Percentiles rank a stretch among this genome's conserved stretches.
phyloP scores from a whole-genome alignment of 352 stramenopile species.

The Phytophthora citrophthora region DNA sequence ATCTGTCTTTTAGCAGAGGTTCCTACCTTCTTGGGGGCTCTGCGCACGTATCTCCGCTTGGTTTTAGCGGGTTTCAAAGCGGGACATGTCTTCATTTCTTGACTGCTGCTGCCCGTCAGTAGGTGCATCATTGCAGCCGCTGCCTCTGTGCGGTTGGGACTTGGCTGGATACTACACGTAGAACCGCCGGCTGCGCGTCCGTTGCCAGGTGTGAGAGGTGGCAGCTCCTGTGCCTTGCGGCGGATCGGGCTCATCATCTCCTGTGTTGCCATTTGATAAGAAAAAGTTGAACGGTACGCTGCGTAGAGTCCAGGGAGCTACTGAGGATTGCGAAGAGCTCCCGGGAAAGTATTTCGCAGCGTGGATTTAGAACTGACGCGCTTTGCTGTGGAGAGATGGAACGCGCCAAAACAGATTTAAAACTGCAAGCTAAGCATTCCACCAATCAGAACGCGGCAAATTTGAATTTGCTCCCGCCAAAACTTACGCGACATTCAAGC shows the following conservation, averaged over 20 bases:
- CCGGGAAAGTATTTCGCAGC: background rate
- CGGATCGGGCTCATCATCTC: slow-evolving; percentile 56
- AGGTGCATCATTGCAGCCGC: slow-evolving; percentile 84
- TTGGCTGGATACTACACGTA: slow-evolving; percentile 57
- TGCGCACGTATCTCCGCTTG: slow-evolving; percentile 73
- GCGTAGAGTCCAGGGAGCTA: slow-evolving; percentile 12
- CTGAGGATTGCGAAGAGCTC: slow-evolving; percentile 8
- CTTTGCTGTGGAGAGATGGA: too few species aligned
- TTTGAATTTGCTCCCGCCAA: slow-evolving; percentile 41
- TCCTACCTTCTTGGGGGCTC: slow-evolving; percentile 59
- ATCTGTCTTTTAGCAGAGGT: slow-evolving; percentile 41
- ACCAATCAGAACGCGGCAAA: slow-evolving; percentile 41
- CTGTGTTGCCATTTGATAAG: slow-evolving; percentile 33
- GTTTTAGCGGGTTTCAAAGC: slow-evolving; percentile 37
- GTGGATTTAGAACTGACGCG: slow-evolving; percentile 7
- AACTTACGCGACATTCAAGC: slow-evolving; percentile 25
- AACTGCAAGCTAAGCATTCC: slow-evolving; percentile 22
- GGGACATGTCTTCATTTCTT: slow-evolving; percentile 18
- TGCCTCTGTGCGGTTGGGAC: slow-evolving; percentile 79
- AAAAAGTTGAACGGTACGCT: slow-evolving; percentile 7
- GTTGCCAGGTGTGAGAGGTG: slow-evolving; percentile 31
- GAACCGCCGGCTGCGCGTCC: slow-evolving; percentile 18
- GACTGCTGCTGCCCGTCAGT: slow-evolving; percentile 36
- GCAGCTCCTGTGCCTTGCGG: slow-evolving; percentile 14
- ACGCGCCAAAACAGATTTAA: slow-evolving; percentile 26